phyloP scores from a whole-genome alignment of 1,284 basidiomycete species.

The Pulchroboletus neoregius region DNA sequence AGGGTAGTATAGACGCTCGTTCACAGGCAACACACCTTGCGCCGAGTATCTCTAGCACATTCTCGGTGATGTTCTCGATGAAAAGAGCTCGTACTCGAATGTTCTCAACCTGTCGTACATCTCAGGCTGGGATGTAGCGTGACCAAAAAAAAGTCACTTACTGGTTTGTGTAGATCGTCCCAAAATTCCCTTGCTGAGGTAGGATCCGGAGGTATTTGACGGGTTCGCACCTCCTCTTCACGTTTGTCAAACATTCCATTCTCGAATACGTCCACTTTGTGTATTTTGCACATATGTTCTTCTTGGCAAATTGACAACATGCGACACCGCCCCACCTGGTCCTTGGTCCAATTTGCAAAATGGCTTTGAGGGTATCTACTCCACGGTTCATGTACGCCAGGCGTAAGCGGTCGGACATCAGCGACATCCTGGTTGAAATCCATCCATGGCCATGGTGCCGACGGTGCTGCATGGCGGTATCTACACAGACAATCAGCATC shows the following conservation, averaged over 20 bases:
- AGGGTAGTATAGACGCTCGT: not conserved
- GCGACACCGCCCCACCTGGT: slow-evolving; percentile 41
- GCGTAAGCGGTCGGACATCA: slow-evolving; percentile 12
- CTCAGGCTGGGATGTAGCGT: not conserved
- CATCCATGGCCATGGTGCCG: slow-evolving; percentile 39
- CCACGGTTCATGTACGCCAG: slow-evolving; percentile 20
- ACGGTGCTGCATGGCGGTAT: slow-evolving; percentile 37
- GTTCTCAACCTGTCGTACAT: slow-evolving; percentile 28
- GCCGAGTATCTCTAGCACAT: slow-evolving; percentile 48
- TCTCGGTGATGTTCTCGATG: slow-evolving; percentile 43
- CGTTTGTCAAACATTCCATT: slow-evolving; percentile 29
- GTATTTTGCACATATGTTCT: slow-evolving; percentile 34
- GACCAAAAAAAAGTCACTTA: slow-evolving; percentile 9
- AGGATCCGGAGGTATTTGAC: slow-evolving; percentile 8
- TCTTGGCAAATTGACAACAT: slow-evolving; percentile 30
- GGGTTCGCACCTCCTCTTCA: slow-evolving; percentile 1
- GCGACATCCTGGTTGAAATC: slow-evolving; percentile 27
- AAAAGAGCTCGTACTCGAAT: slow-evolving; percentile 46
- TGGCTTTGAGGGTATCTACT: slow-evolving; percentile 43
- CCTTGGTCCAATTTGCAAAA: slow-evolving; percentile 50
- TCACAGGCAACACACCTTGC: slow-evolving; percentile 34
- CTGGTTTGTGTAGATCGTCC: slow-evolving; percentile 16
- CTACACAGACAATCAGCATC: slow-evolving; percentile 9
- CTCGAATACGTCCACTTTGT: slow-evolving; percentile 41
- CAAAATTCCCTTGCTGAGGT: slow-evolving; percentile 11